phyloP scores from a whole-genome alignment of 2,329 filamentous ascomycete genomes.

The Aureobasidium sp. region DNA sequence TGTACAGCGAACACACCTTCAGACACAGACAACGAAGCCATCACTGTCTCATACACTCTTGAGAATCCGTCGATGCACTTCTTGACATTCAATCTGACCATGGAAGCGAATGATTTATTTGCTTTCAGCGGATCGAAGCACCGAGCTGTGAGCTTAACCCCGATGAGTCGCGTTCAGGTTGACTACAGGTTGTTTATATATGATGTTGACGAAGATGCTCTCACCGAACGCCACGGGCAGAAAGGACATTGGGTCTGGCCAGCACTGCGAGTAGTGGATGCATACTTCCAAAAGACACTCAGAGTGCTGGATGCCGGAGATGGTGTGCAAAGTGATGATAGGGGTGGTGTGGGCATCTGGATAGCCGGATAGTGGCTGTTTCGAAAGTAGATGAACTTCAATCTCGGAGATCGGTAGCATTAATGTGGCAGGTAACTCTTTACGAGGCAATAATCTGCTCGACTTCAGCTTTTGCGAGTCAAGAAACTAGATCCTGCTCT shows the following conservation, averaged over 20 bases:
- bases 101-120: conserved; percentile 90
- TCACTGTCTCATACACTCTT: conserved; percentile 53
- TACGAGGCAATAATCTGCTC: neutral
- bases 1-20: conserved; percentile 33
- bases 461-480: neutral
- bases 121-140: conserved; percentile 87
- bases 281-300: conserved; percentile 87
- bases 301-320: conserved; percentile 73
- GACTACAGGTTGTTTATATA: conserved; percentile 64
- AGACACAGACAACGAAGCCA: neutral
- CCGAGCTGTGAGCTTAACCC: conserved; percentile 70
- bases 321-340: conserved; percentile 51
- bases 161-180: conserved; percentile 66
- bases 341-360: conserved; percentile 41
- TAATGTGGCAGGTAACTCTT: neutral
- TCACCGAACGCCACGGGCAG: conserved; percentile 10
- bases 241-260: conserved; percentile 61
- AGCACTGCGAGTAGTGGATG: conserved; percentile 69
- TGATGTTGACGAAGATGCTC: conserved; percentile 22
- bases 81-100: conserved; percentile 80
- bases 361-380: conserved; percentile 18
- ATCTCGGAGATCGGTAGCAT: neutral
- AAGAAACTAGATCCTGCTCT: neutral
- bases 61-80: conserved; percentile 95
- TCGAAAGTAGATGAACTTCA: neutral